These are phyloP conservation scores for Neonectria sp. DNA, from an alignment of 2,329 filamentous ascomycete species.

Conservation along the genomic window DNA sequence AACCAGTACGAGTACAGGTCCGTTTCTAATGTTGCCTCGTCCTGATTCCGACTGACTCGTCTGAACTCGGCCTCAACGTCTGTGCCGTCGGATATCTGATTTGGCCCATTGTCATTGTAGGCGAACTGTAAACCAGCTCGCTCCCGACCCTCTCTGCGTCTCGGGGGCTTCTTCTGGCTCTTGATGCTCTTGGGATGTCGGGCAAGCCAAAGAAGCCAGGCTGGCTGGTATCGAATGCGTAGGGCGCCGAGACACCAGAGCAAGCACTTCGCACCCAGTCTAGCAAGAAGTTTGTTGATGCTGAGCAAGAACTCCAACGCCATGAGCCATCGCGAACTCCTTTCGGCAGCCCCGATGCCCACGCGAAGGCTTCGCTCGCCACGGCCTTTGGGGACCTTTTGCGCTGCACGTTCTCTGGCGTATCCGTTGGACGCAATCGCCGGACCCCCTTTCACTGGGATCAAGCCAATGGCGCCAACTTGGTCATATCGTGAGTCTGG, in stretches of 20 bases:
- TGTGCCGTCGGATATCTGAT: slow-evolving; percentile 74
- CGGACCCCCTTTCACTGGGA: slow-evolving; percentile 67
- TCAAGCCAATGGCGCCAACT: slow-evolving; percentile 68
- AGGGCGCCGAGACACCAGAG: slow-evolving; percentile 72
- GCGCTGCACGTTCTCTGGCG: slow-evolving; percentile 78
- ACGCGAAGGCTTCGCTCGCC: slow-evolving; percentile 65
- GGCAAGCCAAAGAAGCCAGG: slow-evolving; percentile 72
- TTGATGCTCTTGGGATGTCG: slow-evolving; percentile 55
- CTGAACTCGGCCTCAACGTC: slow-evolving; percentile 89
- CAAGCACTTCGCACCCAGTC: slow-evolving; percentile 49
- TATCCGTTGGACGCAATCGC: slow-evolving; percentile 70
- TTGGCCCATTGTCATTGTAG: slow-evolving; percentile 63
- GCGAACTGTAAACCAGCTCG: slow-evolving; percentile 20
- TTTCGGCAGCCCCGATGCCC: slow-evolving; percentile 84
- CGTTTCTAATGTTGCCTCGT: slow-evolving; percentile 79
- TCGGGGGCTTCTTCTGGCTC: slow-evolving; percentile 33
- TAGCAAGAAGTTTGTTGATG: slow-evolving; percentile 67
- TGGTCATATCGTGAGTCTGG: slow-evolving; percentile 66
- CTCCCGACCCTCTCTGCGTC: slow-evolving; percentile 31
- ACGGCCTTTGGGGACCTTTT: slow-evolving; percentile 66
- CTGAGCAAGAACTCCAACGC: slow-evolving; percentile 83
- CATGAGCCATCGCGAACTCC: slow-evolving; percentile 84
- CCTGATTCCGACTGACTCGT: slow-evolving; percentile 61
- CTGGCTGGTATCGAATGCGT: slow-evolving; percentile 53
- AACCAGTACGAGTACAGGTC: slow-evolving; percentile 90